Evolutionary conservation across 2,329 filamentous ascomycete genomes (phyloP), one percentile per base, ranked within the genome.

Genomic region (Orbilia oligospora): DNA sequence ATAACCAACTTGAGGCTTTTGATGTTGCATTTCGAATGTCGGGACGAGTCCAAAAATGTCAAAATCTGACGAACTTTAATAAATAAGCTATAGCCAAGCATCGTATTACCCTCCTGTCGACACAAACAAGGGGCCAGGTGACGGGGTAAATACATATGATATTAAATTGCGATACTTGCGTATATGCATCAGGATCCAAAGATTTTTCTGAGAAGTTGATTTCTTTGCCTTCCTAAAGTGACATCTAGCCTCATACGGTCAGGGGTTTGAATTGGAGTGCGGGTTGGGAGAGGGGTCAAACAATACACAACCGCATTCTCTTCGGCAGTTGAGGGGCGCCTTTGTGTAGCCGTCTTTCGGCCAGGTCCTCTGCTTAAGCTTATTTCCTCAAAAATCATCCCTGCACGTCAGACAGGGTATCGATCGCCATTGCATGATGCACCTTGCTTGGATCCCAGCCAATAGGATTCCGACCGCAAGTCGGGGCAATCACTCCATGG

Each of bases 281-380:
- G 14, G 22, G 51, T 16, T 30, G 33, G n/a, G 5, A 16, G 3
- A 41, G 36, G 36, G 36, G 38, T 44, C 18, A 27, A 16, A 44
- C 9, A n/a, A 27, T 12, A 8, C 16, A 10, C 5, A 38, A 55
- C 27, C 18, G 8, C 53, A 58, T 58, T 58, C 20, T 61, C 41
- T 53, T 69, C 65, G 65, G 65, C 65, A 69, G 65, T 69, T 69
- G 65, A 48, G 16, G n/a, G 16, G n/a, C 2, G 30, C 16, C 10
- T 44, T 61, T 24, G 36, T 44, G 18, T 44, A 61, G 56, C 56
- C 22, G 41, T 18, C 58, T 30, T 48, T 30, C 61, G 41, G 61
- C 44, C 38, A 22, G 20, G n/a, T 14, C 5, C 61, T 20, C 14
- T 10, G 36, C 6, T 69, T 58, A 58, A 69, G 65, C 49, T 69